Evolutionary conservation across 805 yeast species (phyloP).

Genomic region (Jamesozyma rosinii): DNA sequence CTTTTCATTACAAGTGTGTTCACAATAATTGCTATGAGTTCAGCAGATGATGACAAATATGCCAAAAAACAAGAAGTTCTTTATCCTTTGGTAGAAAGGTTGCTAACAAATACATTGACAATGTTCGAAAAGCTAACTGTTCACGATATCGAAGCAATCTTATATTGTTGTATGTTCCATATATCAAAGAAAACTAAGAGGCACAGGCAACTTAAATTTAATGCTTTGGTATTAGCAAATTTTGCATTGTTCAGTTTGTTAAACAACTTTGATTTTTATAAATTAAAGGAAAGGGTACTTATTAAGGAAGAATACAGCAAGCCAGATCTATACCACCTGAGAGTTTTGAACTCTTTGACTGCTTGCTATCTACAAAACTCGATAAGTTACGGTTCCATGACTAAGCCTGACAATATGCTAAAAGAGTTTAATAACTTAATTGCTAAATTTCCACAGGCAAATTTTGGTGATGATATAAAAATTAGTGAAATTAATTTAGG

Average conservation of each 20-base stretch:
- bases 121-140: slow-evolving; percentile 46
- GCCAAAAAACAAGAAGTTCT: slow-evolving; percentile 40
- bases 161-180: slow-evolving; percentile 46
- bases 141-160: slow-evolving; percentile 51
- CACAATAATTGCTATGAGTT: slow-evolving; percentile 46
- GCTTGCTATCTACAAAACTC: slow-evolving; percentile 45
- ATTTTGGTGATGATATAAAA: slow-evolving; percentile 46
- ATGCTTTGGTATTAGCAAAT: slow-evolving; percentile 45
- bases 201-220: slow-evolving; percentile 40
- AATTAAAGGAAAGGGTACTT: slow-evolving; percentile 33
- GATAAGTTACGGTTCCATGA: slow-evolving; percentile 37
- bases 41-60: slow-evolving; percentile 44
- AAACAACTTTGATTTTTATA: slow-evolving; percentile 38
- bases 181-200: slow-evolving; percentile 43
- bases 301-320: slow-evolving; percentile 21
- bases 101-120: slow-evolving; percentile 40
- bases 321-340: slow-evolving; percentile 42
- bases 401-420: slow-evolving; percentile 19
- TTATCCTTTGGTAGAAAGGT: slow-evolving; percentile 40
- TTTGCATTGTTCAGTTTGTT: slow-evolving; percentile 44
- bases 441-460: slow-evolving; percentile 41
- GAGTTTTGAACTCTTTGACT: slow-evolving; percentile 46
- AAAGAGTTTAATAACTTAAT: slow-evolving; percentile 37
- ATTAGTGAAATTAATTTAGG: slow-evolving; percentile 41
- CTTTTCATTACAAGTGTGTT: slow-evolving; percentile 48